Conservation (phyloP, 208 protist genomes). For the Vickermania ingenoplastis region DNA sequence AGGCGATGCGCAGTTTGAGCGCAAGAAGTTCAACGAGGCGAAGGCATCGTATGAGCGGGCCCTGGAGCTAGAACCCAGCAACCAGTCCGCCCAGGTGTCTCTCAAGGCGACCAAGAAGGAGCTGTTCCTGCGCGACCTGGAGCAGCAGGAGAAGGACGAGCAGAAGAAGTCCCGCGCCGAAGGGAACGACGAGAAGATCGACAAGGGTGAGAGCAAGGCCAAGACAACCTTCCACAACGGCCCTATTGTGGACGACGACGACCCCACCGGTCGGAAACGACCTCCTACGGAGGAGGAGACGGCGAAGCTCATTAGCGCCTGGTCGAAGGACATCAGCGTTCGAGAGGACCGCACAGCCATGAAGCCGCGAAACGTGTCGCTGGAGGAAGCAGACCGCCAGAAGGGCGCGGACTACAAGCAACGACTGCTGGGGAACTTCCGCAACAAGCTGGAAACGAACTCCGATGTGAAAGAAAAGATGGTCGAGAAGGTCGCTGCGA, state of each 20-base stretch:
- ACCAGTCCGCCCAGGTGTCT: constrained; percentile 23
- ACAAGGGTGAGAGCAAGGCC: not conserved
- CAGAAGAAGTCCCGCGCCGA: constrained; percentile 1
- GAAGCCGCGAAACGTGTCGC: constrained; percentile 19
- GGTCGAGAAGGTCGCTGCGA: constrained; percentile 17
- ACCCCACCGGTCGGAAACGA: constrained; percentile 5
- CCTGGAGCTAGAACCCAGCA: constrained; percentile 37
- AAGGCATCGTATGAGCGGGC: constrained; percentile 56
- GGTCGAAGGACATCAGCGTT: constrained; percentile 32
- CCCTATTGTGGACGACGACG: constrained; percentile 5
- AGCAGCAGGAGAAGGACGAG: constrained; percentile 12
- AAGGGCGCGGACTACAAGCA: constrained; percentile 34
- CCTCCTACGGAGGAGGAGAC: constrained; percentile 10
- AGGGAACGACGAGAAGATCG: constrained; percentile 3
- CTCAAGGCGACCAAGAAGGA: constrained; percentile 30
- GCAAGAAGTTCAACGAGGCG: constrained; percentile 80
- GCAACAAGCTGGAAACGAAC: constrained; percentile 31
- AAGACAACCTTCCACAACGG: constrained; percentile 9
- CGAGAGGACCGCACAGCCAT: constrained; percentile 35
- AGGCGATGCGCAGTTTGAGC: constrained; percentile 81
- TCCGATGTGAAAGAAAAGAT: constrained; percentile 17
- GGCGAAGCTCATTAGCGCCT: constrained; percentile 21
- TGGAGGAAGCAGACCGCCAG: constrained; percentile 36
- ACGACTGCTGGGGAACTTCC: constrained; percentile 39
- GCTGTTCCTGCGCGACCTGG: constrained; percentile 20